Percentiles rank a stretch among this genome's conserved stretches.
phyloP scores from a whole-genome alignment of 306 rosid species.

The Sicyos baderoa region DNA sequence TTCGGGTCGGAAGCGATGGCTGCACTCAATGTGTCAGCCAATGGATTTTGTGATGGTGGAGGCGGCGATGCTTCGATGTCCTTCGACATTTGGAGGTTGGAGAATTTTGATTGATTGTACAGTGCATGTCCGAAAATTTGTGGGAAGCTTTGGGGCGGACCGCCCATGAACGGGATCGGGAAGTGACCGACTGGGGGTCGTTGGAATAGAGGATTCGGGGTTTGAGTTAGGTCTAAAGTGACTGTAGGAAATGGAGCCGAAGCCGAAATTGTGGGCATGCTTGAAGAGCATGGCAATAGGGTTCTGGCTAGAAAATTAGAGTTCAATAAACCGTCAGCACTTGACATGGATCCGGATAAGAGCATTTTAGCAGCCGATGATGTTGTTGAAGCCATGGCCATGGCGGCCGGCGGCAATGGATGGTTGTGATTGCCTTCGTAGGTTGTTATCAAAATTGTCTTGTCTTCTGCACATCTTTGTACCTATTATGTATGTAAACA shows the following conservation, averaged over 20 bases:
- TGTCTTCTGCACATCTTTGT: slow-evolving; percentile 80
- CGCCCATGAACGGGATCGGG: slow-evolving; percentile 34
- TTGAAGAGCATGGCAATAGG: slow-evolving; percentile 56
- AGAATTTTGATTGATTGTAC: slow-evolving; percentile 50
- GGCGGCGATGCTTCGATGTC: background rate
- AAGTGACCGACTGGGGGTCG: slow-evolving; percentile 29
- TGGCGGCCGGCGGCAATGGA: slow-evolving; percentile 69
- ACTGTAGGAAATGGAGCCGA: slow-evolving; percentile 88
- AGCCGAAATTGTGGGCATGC: slow-evolving; percentile 76
- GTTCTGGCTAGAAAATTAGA: slow-evolving; percentile 45
- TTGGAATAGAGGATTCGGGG: slow-evolving; percentile 42
- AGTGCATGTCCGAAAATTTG: slow-evolving; percentile 48
- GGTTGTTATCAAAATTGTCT: slow-evolving; percentile 56
- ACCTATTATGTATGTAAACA: slow-evolving; percentile 31
- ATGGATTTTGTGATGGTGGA: background rate
- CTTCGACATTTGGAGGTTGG: slow-evolving; percentile 59
- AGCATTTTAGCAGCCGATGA: slow-evolving; percentile 69
- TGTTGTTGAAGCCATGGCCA: slow-evolving; percentile 76
- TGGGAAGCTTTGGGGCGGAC: slow-evolving; percentile 36
- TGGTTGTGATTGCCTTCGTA: slow-evolving; percentile 88
- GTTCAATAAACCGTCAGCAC: slow-evolving; percentile 47
- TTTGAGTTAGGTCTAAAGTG: slow-evolving; percentile 68
- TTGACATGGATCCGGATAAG: slow-evolving; percentile 74
- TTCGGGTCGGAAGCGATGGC: slow-evolving; percentile 59
- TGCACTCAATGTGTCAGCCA: slow-evolving; percentile 5